A percentile compares a stretch with the other conserved stretches of the same genome.
phyloP scores from a whole-genome alignment of 2,329 filamentous ascomycete genomes.

The Exophiala viscosa region DNA sequence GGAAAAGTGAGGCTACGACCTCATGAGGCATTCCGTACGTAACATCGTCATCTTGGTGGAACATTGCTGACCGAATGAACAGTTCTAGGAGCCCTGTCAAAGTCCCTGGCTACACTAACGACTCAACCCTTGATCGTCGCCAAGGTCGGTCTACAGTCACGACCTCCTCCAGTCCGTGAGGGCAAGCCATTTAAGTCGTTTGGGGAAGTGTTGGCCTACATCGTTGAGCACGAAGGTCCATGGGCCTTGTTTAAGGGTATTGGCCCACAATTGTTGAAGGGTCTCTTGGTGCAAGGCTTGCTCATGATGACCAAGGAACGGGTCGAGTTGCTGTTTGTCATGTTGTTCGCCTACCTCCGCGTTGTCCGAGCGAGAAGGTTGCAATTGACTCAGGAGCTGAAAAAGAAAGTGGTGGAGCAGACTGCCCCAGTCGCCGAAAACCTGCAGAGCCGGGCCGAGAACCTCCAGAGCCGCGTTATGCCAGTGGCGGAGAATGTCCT shows the following conservation, averaged over 20 bases:
- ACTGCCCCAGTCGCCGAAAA: conserved; percentile 8
- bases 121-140: conserved; percentile 97
- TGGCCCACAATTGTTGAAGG: conserved; percentile 87
- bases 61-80: conserved; percentile 9
- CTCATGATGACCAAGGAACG: conserved; percentile 99
- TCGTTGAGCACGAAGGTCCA: conserved; percentile 79
- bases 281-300: conserved; percentile 86
- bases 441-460: conserved; percentile 11
- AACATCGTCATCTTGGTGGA: neutral
- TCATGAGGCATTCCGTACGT: conserved; percentile 87
- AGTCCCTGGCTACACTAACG: conserved; percentile 81
- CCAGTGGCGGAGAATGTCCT: conserved; percentile 24
- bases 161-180: conserved; percentile 75
- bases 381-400: conserved; percentile 54
- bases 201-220: conserved; percentile 90
- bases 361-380: conserved; percentile 67
- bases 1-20: conserved; percentile 71
- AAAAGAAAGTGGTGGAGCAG: conserved; percentile 33
- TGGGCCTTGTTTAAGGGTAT: conserved; percentile 94
- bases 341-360: conserved; percentile 78
- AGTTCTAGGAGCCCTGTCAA: conserved; percentile 92
- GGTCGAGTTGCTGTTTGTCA: conserved; percentile 81
- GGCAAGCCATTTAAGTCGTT: conserved; percentile 94
- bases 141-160: conserved; percentile 93
- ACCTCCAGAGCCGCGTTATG: conserved; percentile 18